A percentile compares a stretch with the other conserved stretches of the same genome.
These are phyloP conservation scores for Triticum urartu DNA, from an alignment of 176 grass and related monocot genomes.

Conservation along the genomic window DNA sequence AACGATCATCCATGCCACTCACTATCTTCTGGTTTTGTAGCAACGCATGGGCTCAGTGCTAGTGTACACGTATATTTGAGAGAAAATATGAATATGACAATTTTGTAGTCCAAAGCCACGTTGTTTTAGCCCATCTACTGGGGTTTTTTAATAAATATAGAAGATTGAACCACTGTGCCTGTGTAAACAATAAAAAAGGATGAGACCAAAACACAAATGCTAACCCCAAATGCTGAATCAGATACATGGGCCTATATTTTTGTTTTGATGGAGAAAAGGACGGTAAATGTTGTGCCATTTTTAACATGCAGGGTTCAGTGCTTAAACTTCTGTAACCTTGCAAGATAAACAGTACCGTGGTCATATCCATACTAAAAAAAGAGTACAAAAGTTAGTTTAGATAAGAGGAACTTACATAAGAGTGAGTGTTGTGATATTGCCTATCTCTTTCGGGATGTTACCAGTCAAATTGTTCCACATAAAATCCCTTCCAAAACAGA, in stretches of 20 bases:
- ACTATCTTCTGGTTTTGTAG: no score
- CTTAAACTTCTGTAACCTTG: slow-evolving; percentile 3
- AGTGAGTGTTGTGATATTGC: slow-evolving; percentile 60
- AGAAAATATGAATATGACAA: slow-evolving; percentile 5
- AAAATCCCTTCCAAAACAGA: slow-evolving; percentile 64
- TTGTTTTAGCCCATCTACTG: neutral
- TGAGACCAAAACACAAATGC: neutral
- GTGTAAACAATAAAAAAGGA: neutral
- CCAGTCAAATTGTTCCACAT: slow-evolving; percentile 99
- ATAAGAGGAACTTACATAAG: slow-evolving; percentile 64
- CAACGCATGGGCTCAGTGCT: neutral
- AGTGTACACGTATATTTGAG: neutral
- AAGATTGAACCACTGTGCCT: neutral
- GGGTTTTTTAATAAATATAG: neutral
- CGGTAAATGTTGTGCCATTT: neutral
- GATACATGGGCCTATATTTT: neutral
- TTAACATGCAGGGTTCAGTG: neutral
- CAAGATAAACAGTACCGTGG: slow-evolving; percentile 5
- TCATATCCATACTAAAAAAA: neutral
- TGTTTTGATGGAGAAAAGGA: neutral
- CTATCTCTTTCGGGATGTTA: slow-evolving; percentile 88
- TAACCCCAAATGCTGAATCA: neutral
- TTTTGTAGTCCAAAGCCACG: neutral
- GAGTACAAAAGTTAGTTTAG: slow-evolving; percentile 17
- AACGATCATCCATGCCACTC: no score